Base-by-base conservation (phyloP, 164 flowering plant species). In the Pachysandra terminalis region DNA sequence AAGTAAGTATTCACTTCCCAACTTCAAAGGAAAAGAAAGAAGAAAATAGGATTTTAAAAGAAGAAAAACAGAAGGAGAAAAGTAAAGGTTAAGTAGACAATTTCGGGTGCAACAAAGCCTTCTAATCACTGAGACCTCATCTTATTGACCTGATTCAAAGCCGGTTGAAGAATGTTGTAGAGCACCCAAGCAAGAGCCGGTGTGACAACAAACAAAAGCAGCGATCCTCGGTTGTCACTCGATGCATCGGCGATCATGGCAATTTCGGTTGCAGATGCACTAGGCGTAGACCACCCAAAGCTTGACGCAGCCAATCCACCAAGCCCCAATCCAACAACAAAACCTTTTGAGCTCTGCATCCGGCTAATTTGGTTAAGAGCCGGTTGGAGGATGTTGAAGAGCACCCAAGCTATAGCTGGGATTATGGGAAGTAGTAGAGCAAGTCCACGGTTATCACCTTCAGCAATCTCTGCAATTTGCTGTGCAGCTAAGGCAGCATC, bases 361-460 rank as follows among this genome's bases (percentile, higher is more conserved):
- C 73, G 63, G 86, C 85, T 83, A 53, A 93, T 24, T 68, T 93
- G 98, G 83, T 93, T 93, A 0, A 93, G 84, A 0, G 96, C 96
- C 8, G 96, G 98, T 59, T 85, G 98, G 13, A 93, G 82, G 63
- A 90, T 90, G 86, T 90, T 90, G 84, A 73, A 90, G 15, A 90
- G 82, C 26, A 90, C 93, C 96, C 98, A 93, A 19, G 76, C 90
- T 21, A 94, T 69, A 45, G 93, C 93, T 6, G 90, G 93, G 41
- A 85, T 71, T 1, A 88, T 35, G 13, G 87, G 90, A 15, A 88
- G 80, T 71, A 88, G 58, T 0, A 84, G 80, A 0, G 90, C 87
- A 0, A 83, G 57, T 0, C 93, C 93, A 5, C 93, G 83, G 85
- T 81, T 85, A 77, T 84, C 93, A 5, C 72, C 84, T n/a, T 78